A percentile compares a stretch with the other conserved stretches of the same genome.
Evolutionary conservation across 1,139 yeast species (phyloP).

Genomic region (Sugiyamaella paludigena): DNA sequence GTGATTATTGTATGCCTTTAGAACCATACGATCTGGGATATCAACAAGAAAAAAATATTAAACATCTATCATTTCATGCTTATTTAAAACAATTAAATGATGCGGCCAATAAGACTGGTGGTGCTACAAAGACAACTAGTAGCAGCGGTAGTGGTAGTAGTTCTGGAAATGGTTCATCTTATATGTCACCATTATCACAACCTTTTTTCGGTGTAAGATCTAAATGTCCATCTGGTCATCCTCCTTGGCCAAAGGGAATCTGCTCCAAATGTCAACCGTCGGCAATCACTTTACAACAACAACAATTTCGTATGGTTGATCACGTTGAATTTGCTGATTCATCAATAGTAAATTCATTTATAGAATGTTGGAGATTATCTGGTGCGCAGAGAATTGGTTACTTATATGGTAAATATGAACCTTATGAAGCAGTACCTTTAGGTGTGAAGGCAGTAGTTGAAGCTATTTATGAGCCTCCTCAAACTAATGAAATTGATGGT

Average conservation of each 20-base stretch:
- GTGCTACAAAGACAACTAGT: constrained; percentile 8
- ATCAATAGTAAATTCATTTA: constrained; percentile 70
- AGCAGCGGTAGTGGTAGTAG: constrained; percentile 38
- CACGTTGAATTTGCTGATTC: constrained; percentile 88
- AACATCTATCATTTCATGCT: constrained; percentile 87
- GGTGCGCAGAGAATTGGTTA: constrained; percentile 87
- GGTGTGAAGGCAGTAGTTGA: constrained; percentile 94
- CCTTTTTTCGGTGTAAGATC: constrained; percentile 65
- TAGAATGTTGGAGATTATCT: constrained; percentile 86
- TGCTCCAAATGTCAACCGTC: constrained; percentile 98
- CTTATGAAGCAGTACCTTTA: constrained; percentile 78
- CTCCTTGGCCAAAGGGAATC: constrained; percentile 91
- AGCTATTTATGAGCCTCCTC: constrained; percentile 92
- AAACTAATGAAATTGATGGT: constrained; percentile 83
- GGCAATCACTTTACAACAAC: constrained; percentile 88
- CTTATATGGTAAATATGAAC: constrained; percentile 76
- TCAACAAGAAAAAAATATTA: constrained; percentile 71
- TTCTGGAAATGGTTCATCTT: constrained; percentile 55
- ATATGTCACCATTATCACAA: constrained; percentile 76
- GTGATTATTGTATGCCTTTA: constrained; percentile 93
- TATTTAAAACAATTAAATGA: constrained; percentile 72
- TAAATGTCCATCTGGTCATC: constrained; percentile 75
- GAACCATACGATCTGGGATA: constrained; percentile 92
- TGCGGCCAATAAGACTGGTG: constrained; percentile 51
- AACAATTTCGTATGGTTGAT: constrained; percentile 91